A percentile compares a stretch with the other conserved stretches of the same genome.
Evolutionary conservation across 1,284 basidiomycete genomes (phyloP).

Genomic region (Ganoderma meredithae): DNA sequence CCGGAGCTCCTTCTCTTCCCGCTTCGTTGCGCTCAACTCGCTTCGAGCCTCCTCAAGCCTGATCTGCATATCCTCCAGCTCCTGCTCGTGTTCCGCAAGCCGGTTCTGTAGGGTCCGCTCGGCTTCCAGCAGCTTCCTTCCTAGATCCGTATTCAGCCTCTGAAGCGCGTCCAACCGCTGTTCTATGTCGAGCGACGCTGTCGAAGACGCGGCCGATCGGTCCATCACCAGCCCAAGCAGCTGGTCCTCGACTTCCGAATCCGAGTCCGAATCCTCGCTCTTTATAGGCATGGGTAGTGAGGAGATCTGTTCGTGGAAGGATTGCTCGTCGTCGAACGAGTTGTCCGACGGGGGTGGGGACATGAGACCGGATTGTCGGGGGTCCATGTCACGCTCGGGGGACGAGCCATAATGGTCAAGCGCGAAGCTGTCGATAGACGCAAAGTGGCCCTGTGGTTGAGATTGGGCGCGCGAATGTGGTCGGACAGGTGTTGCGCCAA

Average conservation of each 20-base stretch:
- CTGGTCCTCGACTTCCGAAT: slow-evolving; percentile 57
- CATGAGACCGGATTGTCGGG: slow-evolving; percentile 37
- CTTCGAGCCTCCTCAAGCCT: slow-evolving; percentile 75
- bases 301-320: slow-evolving; percentile 44
- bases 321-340: slow-evolving; percentile 43
- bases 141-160: slow-evolving; percentile 76
- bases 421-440: slow-evolving; percentile 36
- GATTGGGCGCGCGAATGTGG: slow-evolving; percentile 69
- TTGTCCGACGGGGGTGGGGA: slow-evolving; percentile 44
- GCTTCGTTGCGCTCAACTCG: slow-evolving; percentile 78
- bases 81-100: slow-evolving; percentile 76
- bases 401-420: slow-evolving; percentile 45
- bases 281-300: slow-evolving; percentile 50
- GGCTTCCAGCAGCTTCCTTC: slow-evolving; percentile 74
- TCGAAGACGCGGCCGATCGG: slow-evolving; percentile 62
- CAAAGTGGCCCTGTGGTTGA: slow-evolving; percentile 46
- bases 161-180: slow-evolving; percentile 76
- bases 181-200: slow-evolving; percentile 65
- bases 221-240: slow-evolving; percentile 65
- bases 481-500: slow-evolving; percentile 51
- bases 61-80: slow-evolving; percentile 78
- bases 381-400: slow-evolving; percentile 34
- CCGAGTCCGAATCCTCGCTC: slow-evolving; percentile 43
- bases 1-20: slow-evolving; percentile 89
- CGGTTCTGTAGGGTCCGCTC: slow-evolving; percentile 72